Base-by-base conservation (phyloP, 805 yeast genomes). In the Zygosaccharomyces bisporus region DNA sequence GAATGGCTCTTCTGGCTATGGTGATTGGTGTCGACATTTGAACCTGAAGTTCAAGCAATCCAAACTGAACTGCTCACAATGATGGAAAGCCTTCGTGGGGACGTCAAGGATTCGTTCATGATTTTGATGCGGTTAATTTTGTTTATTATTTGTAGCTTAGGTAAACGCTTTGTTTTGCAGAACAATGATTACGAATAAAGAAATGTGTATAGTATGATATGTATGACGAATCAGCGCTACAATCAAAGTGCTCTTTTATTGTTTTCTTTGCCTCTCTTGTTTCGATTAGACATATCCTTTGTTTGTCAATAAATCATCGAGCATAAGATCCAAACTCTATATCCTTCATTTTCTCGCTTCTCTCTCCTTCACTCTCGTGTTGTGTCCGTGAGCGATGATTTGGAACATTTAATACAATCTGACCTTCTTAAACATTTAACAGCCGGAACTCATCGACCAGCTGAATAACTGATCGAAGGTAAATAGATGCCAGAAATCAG, bases 1-100 rank as follows among this genome's bases (percentile, higher is more conserved):
- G 99, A 77, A 93, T 93, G 99, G 99, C 99, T 8, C 74, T 93
- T 58, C 77, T 93, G 64, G 96, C 98, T 44, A 85, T 93, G 95
- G 99, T 95, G 52, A 82, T 93, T 69, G 98, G 98, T 63, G 89
- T 87, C 60, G 96, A 88, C 65, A 80, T 83, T 53, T 86, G 53
- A 57, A 13, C 14, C 6, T 19, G 23, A 16, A 3, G 9, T 27
- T 25, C 18, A 14, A 13, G 34, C 18, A 14, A 14, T 16, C n/a
- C 46, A 16, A 20, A 12, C 32, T 20, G 10, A 6, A 12, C 4
- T 9, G 27, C 10, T 23, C 27, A 23, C 8, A 6, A 23, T 12
- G 14, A 7, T n/a, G 34, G 18, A 10, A 18, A 40, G 40, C 43
- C 45, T 46, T 46, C 35, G 54, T 50, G 54, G 54, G 56, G 56